Evolutionary conservation across 1,139 yeast genomes (phyloP).

Genomic region (Eremothecium cymbalariae): DNA sequence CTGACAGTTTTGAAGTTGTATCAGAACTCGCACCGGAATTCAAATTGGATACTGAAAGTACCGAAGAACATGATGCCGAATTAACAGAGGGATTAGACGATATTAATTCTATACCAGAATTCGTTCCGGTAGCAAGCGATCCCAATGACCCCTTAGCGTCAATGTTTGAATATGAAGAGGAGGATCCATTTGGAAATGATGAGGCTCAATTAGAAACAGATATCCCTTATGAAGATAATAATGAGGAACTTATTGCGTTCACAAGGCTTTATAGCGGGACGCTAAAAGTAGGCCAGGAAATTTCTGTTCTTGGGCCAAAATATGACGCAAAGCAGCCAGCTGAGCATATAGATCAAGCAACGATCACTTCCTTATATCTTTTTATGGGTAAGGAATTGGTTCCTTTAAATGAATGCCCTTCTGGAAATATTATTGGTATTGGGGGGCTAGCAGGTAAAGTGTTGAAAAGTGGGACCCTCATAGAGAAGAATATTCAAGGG

Average conservation of each 20-base stretch:
- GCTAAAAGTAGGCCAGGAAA: constrained; percentile 60
- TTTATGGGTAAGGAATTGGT: constrained; percentile 91
- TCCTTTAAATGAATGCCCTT: constrained; percentile 71
- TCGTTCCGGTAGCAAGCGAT: constrained; percentile 26
- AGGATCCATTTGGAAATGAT: constrained; percentile 20
- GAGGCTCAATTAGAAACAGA: constrained; percentile 37
- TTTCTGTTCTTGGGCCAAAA: constrained; percentile 77
- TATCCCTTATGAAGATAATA: constrained; percentile 40
- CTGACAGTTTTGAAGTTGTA: constrained; percentile 19
- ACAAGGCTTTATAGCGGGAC: constrained; percentile 87
- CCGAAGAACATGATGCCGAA: constrained; percentile 14
- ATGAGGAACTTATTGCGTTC: constrained; percentile 73
- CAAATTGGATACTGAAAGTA: constrained; percentile 21
- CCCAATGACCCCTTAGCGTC: constrained; percentile 31
- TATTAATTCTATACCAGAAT: constrained; percentile 16
- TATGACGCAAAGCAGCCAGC: constrained; percentile 64
- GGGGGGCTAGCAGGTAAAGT: constrained; percentile 81
- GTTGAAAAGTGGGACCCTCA: constrained; percentile 78
- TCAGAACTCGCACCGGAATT: constrained; percentile 23
- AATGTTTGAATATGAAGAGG: constrained; percentile 32
- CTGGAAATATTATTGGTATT: constrained; percentile 92
- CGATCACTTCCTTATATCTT: constrained; percentile 61
- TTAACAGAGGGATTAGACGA: constrained; percentile 13
- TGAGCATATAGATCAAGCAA: constrained; percentile 47
- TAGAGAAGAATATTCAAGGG: constrained; percentile 44